A percentile compares a stretch with the other conserved stretches of the same genome.
Evolutionary conservation across 1,139 yeast species (phyloP).

Genomic region (Pichia sp.): DNA sequence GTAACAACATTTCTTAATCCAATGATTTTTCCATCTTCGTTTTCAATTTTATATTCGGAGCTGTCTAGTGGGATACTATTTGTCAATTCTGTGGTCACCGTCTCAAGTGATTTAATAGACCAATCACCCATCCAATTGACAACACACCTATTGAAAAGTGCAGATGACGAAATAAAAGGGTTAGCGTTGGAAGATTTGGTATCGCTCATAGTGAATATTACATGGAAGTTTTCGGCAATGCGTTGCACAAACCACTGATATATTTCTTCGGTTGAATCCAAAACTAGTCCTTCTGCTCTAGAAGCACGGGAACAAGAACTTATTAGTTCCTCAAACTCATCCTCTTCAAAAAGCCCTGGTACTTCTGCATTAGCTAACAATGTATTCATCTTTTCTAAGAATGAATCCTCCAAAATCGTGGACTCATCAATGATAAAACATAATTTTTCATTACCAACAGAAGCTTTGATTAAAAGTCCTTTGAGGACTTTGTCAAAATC

Average conservation of each 20-base stretch:
- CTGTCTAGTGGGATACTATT: constrained; percentile 49
- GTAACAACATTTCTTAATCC: constrained; percentile 45
- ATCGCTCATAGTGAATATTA: constrained; percentile 72
- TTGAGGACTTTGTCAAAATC: constrained; percentile 71
- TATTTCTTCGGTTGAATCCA: constrained; percentile 72
- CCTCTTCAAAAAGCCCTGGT: constrained; percentile 85
- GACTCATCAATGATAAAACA: constrained; percentile 84
- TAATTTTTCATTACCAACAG: constrained; percentile 55
- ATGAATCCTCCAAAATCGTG: constrained; percentile 68
- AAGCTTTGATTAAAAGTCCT: constrained; percentile 46
- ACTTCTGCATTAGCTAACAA: constrained; percentile 87
- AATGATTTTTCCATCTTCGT: constrained; percentile 20
- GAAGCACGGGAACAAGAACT: constrained; percentile 57
- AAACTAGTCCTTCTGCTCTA: constrained; percentile 53
- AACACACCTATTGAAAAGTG: constrained; percentile 86
- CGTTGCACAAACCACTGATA: constrained; percentile 71
- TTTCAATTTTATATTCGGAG: constrained; percentile 39
- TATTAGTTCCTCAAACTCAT: constrained; percentile 56
- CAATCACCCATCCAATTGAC: constrained; percentile 89
- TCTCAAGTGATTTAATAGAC: constrained; percentile 49
- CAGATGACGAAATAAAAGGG: constrained; percentile 72
- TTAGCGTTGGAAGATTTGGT: constrained; percentile 35
- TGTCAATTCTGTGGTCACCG: constrained; percentile 43
- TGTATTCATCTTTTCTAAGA: constrained; percentile 89
- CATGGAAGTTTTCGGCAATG: constrained; percentile 71